These are phyloP conservation scores for Apiospora marii DNA, from an alignment of 2,329 filamentous ascomycete species.

Conservation along the genomic window DNA sequence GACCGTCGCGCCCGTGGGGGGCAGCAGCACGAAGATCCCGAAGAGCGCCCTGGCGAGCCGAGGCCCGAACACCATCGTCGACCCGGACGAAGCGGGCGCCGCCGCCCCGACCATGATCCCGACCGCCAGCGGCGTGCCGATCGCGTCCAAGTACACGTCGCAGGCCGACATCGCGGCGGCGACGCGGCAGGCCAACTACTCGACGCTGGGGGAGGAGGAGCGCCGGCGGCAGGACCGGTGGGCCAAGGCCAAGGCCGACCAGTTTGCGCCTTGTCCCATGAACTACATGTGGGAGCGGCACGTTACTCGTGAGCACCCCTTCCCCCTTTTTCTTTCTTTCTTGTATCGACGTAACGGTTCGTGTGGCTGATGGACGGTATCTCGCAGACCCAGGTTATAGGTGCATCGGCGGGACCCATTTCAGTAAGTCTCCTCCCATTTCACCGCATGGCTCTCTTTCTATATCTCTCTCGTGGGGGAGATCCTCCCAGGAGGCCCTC, in stretches of 20 bases:
- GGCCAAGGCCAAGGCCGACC: constrained; percentile 30
- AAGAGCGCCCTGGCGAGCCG: not conserved
- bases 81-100: not conserved
- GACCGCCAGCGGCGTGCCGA: not conserved
- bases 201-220: constrained; percentile 24
- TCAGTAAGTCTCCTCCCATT: constrained; percentile 1
- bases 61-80: not conserved
- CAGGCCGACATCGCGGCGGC: constrained; percentile 29
- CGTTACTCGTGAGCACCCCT: not conserved
- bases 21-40: not conserved
- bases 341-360: not conserved
- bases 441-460: not conserved
- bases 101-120: constrained; percentile 23
- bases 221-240: constrained; percentile 28
- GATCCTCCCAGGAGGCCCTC: not conserved
- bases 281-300: constrained; percentile 27
- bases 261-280: constrained; percentile 32
- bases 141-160: constrained; percentile 27
- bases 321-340: not conserved
- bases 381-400: not conserved
- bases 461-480: not conserved
- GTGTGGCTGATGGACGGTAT: not conserved
- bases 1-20: not conserved
- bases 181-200: constrained; percentile 28
- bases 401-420: not conserved